Evolutionary conservation across 208 protist species (phyloP).

Genomic region (Herpetomonas muscarum): DNA sequence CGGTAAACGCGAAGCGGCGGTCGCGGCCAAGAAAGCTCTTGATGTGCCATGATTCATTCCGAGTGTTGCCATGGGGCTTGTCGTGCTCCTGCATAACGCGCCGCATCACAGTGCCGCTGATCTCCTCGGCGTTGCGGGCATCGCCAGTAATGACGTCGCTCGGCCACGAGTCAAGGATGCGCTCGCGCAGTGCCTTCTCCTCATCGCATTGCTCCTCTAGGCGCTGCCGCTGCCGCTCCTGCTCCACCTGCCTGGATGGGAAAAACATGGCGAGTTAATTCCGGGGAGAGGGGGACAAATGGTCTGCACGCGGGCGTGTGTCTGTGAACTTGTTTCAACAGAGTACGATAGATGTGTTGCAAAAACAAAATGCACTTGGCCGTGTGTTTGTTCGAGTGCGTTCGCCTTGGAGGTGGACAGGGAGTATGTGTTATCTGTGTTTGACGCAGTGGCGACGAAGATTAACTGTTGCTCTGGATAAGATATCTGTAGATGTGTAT

Average conservation of each 20-base stretch:
- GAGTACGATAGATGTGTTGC: no score
- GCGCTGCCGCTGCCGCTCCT: conserved; percentile 15
- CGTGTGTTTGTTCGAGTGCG: no score
- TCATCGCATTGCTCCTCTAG: conserved; percentile 21
- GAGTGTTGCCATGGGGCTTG: conserved; percentile 33
- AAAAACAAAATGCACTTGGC: background rate
- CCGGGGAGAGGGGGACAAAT: no score
- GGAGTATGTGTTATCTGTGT: no score
- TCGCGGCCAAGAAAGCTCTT: conserved; percentile 32
- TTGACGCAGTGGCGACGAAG: no score
- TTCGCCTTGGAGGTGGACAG: no score
- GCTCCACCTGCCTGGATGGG: background rate
- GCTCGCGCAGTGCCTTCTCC: conserved; percentile 23
- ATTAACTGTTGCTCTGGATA: no score
- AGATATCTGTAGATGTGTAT: no score
- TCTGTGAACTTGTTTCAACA: no score
- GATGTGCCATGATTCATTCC: conserved; percentile 37
- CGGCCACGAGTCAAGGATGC: conserved; percentile 36
- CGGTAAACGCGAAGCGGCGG: conserved; percentile 40
- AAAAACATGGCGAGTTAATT: conserved; percentile 13
- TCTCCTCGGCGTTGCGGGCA: background rate
- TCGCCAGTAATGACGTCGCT: conserved; percentile 1
- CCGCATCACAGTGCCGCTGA: conserved; percentile 17
- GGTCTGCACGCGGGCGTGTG: no score
- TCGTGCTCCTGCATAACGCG: conserved; percentile 30